Base-by-base conservation (phyloP, 352 stramenopile genomes). In the Pythium brachiatum region DNA sequence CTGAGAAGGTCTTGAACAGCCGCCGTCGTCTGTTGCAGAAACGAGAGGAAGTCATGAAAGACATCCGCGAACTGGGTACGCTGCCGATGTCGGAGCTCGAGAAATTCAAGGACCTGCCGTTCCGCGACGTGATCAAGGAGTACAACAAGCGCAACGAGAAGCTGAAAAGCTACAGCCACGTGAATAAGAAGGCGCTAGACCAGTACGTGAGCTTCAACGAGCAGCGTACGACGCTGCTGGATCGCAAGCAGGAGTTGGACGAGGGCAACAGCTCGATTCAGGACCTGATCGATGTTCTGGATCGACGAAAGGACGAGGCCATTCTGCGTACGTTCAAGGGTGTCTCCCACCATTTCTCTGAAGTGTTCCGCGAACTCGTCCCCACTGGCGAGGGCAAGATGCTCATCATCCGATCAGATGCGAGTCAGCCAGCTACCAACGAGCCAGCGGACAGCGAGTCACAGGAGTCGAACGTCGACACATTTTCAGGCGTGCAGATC, bases 161-260 rank as follows among this genome's bases (percentile, higher is more conserved):
- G 55, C 75, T 99, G 44, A 98, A 99, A 69, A 97, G 97, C 60
- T 99, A 98, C 70, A 96, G 79, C 58, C 96, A 99, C 69, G 97
- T 99, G 31, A 99, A 99, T 86, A 99, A 99, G 69, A 99, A 99
- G 78, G 98, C 98, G 0, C 90, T 99, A 48, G 96, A 99, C 72
- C 98, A 99, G 74, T 99, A 98, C 69, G 88, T 99, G 36, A 99
- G 92, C 68, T 99, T 99, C 73, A 97, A 87, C 53, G 96, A 99
- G 57, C 95, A 94, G 59, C 73, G 87, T 20, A 72, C 66, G 20
- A 82, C 83, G 13, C 83, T 99, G 29, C 70, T 99, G 31, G 88
- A 97, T 27, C 84, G 98, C 7, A 98, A 99, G 69, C 70, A 91
- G 36, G 97, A 99, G 68, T 83, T 99, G 20, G 97, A 99, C 66